Conservation (phyloP, 768 basidiomycete genomes). For the Psilocybe tampanensis region DNA sequence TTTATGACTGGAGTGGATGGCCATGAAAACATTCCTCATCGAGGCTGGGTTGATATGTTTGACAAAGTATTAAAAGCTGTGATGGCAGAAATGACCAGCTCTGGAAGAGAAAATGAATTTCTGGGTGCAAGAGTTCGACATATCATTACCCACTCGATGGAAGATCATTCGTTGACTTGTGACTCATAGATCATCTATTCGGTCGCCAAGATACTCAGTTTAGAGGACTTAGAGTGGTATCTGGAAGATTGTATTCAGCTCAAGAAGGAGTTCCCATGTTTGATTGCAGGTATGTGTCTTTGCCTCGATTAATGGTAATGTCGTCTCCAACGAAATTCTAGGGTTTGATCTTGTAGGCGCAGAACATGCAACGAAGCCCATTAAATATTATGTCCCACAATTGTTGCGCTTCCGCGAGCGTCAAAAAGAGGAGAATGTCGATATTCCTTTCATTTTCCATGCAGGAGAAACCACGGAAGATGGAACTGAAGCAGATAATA, state of each 20-base stretch:
- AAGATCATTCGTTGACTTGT: background rate
- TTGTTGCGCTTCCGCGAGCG: slow-evolving; percentile 61
- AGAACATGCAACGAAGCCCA: slow-evolving; percentile 61
- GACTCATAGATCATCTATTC: slow-evolving; percentile 70
- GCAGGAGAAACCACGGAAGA: slow-evolving; percentile 83
- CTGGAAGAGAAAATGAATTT: slow-evolving; percentile 63
- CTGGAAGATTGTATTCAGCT: slow-evolving; percentile 75
- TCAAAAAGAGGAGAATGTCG: slow-evolving; percentile 56
- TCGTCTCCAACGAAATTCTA: slow-evolving; percentile 25
- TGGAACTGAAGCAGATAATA: slow-evolving; percentile 68
- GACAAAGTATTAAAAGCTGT: slow-evolving; percentile 54
- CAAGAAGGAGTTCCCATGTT: slow-evolving; percentile 73
- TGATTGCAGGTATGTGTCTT: slow-evolving; percentile 58
- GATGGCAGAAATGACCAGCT: slow-evolving; percentile 47
- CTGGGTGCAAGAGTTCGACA: slow-evolving; percentile 60
- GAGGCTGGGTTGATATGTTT: slow-evolving; percentile 59
- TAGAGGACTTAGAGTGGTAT: slow-evolving; percentile 63
- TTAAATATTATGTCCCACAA: slow-evolving; percentile 63
- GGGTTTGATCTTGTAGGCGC: slow-evolving; percentile 85
- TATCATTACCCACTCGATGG: no score
- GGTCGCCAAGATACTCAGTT: slow-evolving; percentile 55
- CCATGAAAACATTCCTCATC: slow-evolving; percentile 56
- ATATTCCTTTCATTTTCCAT: slow-evolving; percentile 79
- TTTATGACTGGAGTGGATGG: slow-evolving; percentile 61
- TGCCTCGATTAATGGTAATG: no score